A percentile compares a stretch with the other conserved stretches of the same genome.
Conservation (phyloP, 1,139 yeast genomes). For the Kazachstania sp. region DNA sequence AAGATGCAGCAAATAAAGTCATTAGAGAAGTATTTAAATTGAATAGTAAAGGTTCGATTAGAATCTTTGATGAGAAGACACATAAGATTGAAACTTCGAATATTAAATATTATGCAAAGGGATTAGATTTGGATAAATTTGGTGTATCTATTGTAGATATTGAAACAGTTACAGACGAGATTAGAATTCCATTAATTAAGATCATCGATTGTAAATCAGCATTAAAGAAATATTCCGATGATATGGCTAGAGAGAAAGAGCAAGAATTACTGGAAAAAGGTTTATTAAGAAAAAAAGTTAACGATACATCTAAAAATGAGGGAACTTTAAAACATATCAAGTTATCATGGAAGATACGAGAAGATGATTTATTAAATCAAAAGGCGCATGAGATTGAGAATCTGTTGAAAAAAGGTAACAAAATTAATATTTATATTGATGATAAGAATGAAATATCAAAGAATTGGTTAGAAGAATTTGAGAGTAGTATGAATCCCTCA, state of each 20-base stretch:
- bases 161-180: constrained; percentile 12
- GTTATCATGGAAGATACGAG: constrained; percentile 39
- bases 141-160: constrained; percentile 25
- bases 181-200: constrained; percentile 32
- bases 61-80: constrained; percentile 16
- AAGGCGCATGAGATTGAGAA: constrained; percentile 37
- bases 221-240: constrained; percentile 35
- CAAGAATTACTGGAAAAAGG: constrained; percentile 28
- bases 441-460: constrained; percentile 20
- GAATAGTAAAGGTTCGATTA: constrained; percentile 23
- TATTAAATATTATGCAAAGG: constrained; percentile 20
- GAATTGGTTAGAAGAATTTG: constrained; percentile 23
- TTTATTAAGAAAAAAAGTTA: constrained; percentile 12
- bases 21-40: constrained; percentile 17
- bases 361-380: constrained; percentile 37
- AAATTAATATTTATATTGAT: constrained; percentile 34
- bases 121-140: constrained; percentile 19
- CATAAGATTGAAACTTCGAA: constrained; percentile 16
- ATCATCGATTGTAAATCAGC: constrained; percentile 32
- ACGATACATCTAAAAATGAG: constrained; percentile 22
- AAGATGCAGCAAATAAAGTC: constrained; percentile 22
- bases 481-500: constrained; percentile 5
- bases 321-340: constrained; percentile 33
- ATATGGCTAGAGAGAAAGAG: constrained; percentile 30
- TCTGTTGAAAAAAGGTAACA: constrained; percentile 34